Conservation (phyloP, 441 rosid genomes). For the Macaranga tanarius region DNA sequence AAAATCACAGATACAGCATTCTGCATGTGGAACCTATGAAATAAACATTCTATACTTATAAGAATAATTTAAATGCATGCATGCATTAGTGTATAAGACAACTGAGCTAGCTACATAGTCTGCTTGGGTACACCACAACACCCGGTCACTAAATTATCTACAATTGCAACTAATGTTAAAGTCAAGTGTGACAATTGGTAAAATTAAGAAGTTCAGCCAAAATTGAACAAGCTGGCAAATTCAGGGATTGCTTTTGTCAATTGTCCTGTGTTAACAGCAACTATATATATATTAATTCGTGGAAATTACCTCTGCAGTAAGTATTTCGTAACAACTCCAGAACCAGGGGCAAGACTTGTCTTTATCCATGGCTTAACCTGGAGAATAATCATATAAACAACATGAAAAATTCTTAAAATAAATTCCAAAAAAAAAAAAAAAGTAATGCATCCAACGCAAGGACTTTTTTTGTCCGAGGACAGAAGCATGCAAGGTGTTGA, state of each 20-base stretch:
- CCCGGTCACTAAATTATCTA: neutral
- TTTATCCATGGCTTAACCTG: constrained; percentile 99
- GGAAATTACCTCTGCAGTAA: constrained; percentile 60
- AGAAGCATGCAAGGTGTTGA: neutral
- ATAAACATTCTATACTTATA: neutral
- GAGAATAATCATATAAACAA: constrained; percentile 21
- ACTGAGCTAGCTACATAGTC: neutral
- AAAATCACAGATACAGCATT: neutral
- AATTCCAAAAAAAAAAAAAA: neutral
- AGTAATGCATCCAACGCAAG: neutral
- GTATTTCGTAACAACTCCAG: constrained; percentile 97
- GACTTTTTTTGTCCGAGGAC: neutral
- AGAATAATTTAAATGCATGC: neutral
- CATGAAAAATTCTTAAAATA: constrained; percentile 18
- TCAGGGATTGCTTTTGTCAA: neutral
- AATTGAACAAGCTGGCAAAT: neutral
- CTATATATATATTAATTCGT: constrained; percentile 10
- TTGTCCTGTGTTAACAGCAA: neutral
- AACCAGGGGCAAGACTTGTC: constrained; percentile 99
- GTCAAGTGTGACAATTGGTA: neutral
- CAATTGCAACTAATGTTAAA: too few species aligned
- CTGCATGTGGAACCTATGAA: neutral
- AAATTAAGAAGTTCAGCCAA: neutral
- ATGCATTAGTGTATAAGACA: neutral
- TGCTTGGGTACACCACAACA: neutral